These are phyloP conservation scores for Rhodotorula kratochvilovae DNA, from an alignment of 768 basidiomycete species.

Conservation along the genomic window DNA sequence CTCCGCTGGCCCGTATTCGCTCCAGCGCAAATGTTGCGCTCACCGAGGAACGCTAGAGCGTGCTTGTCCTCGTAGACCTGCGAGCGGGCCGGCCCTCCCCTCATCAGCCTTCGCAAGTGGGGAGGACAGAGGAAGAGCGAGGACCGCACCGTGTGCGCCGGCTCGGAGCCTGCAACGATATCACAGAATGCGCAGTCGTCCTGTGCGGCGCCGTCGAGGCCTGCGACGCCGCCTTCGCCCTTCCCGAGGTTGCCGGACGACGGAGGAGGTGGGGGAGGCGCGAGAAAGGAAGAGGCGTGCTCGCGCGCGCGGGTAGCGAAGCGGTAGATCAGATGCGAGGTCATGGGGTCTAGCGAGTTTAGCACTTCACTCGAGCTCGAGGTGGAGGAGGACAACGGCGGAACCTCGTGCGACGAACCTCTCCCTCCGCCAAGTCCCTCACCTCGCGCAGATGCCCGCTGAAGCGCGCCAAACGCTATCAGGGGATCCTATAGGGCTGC, in stretches of 20 bases:
- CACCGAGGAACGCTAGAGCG: conserved; percentile 2
- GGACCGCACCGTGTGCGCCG: conserved; percentile 5
- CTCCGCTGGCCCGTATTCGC: no score
- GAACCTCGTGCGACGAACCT: no score
- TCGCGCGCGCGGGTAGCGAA: conserved; percentile 1
- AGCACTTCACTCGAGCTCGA: no score
- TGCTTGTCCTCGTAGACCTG: conserved; percentile 27
- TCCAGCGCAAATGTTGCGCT: no score
- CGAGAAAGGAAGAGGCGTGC: background rate
- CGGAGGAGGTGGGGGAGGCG: background rate
- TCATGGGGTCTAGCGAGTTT: background rate
- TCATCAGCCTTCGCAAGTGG: background rate
- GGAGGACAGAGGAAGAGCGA: no score
- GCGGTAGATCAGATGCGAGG: conserved; percentile 17
- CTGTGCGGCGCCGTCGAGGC: background rate
- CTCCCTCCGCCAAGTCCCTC: no score
- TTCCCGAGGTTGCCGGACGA: no score
- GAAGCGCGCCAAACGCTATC: no score
- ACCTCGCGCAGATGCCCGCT: no score
- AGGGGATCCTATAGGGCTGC: no score
- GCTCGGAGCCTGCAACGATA: background rate
- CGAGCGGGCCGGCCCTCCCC: no score
- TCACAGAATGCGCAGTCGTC: conserved; percentile 24
- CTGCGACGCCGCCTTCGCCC: background rate
- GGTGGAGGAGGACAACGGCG: no score